Evolutionary conservation across 1,284 basidiomycete genomes (phyloP), one percentile per base, ranked within the genome.

Genomic region (Ceratobasidium sp.): DNA sequence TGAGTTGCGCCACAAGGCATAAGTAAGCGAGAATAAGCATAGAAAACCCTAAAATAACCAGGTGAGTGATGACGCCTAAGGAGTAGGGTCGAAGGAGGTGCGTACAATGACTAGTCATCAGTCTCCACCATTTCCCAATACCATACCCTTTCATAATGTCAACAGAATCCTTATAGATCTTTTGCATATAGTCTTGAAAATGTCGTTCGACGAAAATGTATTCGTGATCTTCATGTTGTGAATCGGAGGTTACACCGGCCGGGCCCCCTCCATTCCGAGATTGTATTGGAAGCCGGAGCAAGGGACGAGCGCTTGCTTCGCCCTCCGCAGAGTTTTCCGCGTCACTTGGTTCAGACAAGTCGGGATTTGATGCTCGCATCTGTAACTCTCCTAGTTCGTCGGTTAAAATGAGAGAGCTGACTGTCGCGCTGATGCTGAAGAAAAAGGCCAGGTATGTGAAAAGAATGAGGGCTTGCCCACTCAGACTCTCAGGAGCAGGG

Each of bases 41-140:
- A 47, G 50, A 9, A 29, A 64, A 64, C 62, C 62, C 62, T 64
- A n/a, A n/a, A 29, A 50, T 48, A 17, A 1, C 17, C n/a, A 15
- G n/a, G 22, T 29, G 19, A n/a, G 54, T 56, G 29, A 56, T n/a
- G 27, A 56, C 27, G 14, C 4, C 11, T n/a, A n/a, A n/a, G 7
- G 3, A 17, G 27, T 24, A 4, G 22, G 53, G n/a, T 56, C 14
- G 53, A 29, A 27, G 27, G n/a, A 53, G 19, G 15, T 62, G 56
- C 65, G 65, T 36, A 67, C 65, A 67, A 36, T 67, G 65, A 50
- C 65, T 56, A 50, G 56, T 67, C 17, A 67, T n/a, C 7, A 53
- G 65, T 44, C 36, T 53, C 65, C 65, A 67, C 17, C 33, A 56
- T 24, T 50, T 54, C 17, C 65, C 33, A 27, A 41, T 53, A 11